phyloP scores from a whole-genome alignment of 192 early-diverging fungal genomes.

The Neocallimastix lanati region DNA sequence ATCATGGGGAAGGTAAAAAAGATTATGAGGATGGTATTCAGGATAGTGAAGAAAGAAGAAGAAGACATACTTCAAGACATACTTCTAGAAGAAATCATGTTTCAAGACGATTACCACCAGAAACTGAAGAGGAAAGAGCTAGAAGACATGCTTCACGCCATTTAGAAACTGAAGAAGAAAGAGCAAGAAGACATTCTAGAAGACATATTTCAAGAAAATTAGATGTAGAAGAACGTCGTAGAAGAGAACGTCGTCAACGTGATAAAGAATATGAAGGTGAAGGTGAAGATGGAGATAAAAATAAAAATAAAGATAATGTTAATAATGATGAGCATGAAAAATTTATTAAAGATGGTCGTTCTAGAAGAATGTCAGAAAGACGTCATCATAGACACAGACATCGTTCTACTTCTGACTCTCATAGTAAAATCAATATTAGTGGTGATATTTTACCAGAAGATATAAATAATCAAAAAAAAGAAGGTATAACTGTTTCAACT shows the following conservation, averaged over 20 bases:
- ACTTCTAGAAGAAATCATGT: neutral
- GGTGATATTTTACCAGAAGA: neutral
- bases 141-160: too few species aligned
- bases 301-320: too few species aligned
- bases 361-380: neutral
- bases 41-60: neutral
- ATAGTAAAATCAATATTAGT: neutral
- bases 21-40: neutral
- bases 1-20: neutral
- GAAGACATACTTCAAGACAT: neutral
- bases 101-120: neutral
- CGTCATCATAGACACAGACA: neutral
- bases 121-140: neutral
- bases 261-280: neutral
- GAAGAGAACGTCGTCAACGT: neutral
- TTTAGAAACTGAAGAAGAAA: too few species aligned
- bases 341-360: too few species aligned
- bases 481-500: neutral
- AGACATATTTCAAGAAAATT: neutral
- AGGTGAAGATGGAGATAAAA: too few species aligned
- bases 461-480: neutral
- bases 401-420: neutral
- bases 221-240: neutral
- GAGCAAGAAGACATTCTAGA: too few species aligned
- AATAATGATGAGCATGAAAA: too few species aligned